Evolutionary conservation across 768 basidiomycete genomes (phyloP), one percentile per base, ranked within the genome.

Genomic region (Tricholoma hemisulphureum): DNA sequence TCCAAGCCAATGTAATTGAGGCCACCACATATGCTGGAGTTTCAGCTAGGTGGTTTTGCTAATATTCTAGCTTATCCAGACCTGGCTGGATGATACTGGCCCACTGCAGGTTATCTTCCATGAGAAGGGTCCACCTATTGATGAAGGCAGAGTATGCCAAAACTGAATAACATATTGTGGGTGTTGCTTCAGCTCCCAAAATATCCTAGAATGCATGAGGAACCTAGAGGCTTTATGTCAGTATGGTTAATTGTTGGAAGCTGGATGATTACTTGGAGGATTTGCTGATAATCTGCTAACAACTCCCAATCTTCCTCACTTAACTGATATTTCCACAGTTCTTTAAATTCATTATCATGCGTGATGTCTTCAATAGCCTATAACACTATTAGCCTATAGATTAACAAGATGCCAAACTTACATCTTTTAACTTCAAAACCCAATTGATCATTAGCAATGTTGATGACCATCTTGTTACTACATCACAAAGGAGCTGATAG

Each of bases 381-480:
- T 55, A 24, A 57, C 50, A 52, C 23, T 13, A 45, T 26, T 53
- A 54, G 24, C 16, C 6, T 28, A 18, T 24, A 31, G 45, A 65
- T 26, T n/a, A 72, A 21, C 13, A 66, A 67, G 7, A 66, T 60
- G 9, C 70, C 67, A 18, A 41, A 20, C 39, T 20, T 41, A 41
- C 39, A 16, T 41, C 39, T 41, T 41, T 41, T 20, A 41, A 20
- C 39, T 41, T 41, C n/a, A 72, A 14, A 9, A 65, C 70, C 11
- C 67, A 60, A 8, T 71, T 67, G 60, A 71, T 64, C 71, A 73
- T 73, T n/a, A 69, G 54, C 23, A 61, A 57, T 11, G 66, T 69
- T 53, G 67, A 73, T 20, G 69, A 71, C 71, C 71, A 73, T 31
- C 37, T 39, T 39, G 37, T 39, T 39, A n/a, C 14, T 16, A 35